Evolutionary conservation across 768 basidiomycete genomes (phyloP).

Genomic region (Trametes gibbosa): DNA sequence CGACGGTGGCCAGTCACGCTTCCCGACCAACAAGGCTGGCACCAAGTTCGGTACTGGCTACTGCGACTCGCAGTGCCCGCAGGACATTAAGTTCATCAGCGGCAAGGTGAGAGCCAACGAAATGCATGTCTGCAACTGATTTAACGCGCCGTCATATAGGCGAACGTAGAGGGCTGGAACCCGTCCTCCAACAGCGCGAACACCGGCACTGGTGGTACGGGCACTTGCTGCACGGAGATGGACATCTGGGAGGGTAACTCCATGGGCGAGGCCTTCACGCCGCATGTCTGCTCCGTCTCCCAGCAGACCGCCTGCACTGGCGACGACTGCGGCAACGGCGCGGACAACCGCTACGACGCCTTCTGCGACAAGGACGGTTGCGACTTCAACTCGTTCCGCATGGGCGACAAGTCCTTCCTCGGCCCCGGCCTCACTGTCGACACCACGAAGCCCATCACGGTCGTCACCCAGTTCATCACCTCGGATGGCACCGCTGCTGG

Average conservation of each 20-base stretch:
- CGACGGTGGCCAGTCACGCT: slow-evolving; percentile 48
- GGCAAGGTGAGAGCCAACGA: slow-evolving; percentile 40
- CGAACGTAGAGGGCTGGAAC: slow-evolving; percentile 27
- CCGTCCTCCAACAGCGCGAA: slow-evolving; percentile 21
- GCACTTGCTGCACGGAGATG: slow-evolving; percentile 34
- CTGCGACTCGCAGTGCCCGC: slow-evolving; percentile 60
- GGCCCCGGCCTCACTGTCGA: slow-evolving; percentile 32
- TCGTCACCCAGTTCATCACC: slow-evolving; percentile 58
- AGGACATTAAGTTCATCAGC: slow-evolving; percentile 57
- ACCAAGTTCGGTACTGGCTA: slow-evolving; percentile 62
- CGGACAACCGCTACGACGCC: slow-evolving; percentile 35
- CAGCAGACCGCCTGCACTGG: slow-evolving; percentile 49
- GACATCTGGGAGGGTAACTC: slow-evolving; percentile 35
- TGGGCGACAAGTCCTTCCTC: slow-evolving; percentile 47
- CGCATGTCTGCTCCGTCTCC: slow-evolving; percentile 32
- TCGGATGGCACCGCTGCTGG: slow-evolving; percentile 42
- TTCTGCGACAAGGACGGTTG: slow-evolving; percentile 56
- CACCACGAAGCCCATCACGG: slow-evolving; percentile 42
- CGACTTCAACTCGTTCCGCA: slow-evolving; percentile 61
- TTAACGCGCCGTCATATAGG: slow-evolving; percentile 25
- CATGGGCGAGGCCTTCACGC: slow-evolving; percentile 26
- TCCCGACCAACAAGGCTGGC: slow-evolving; percentile 53
- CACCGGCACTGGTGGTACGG: slow-evolving; percentile 27
- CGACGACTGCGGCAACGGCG: slow-evolving; percentile 30
- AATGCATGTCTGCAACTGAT: slow-evolving; percentile 10